Percentiles rank a stretch among this genome's conserved stretches.
Conservation (phyloP, 495 filamentous ascomycete genomes). For the Talaromyces adpressus region DNA sequence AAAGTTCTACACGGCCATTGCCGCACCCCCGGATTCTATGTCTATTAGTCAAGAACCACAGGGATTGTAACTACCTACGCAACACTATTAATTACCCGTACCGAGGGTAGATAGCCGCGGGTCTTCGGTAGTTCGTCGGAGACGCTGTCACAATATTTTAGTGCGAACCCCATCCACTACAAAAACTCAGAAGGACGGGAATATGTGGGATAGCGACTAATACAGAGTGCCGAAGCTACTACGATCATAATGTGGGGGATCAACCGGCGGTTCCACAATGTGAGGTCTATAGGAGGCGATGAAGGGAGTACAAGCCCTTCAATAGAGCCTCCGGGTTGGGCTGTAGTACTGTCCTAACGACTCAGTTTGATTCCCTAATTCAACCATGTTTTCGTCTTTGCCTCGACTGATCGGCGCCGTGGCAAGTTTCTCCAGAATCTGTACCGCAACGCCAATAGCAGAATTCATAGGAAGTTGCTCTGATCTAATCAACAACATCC, state of each 20-base stretch:
- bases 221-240: too few species aligned
- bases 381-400: not conserved
- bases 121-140: not conserved
- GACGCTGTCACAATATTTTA: not conserved
- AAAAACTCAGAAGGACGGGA: not conserved
- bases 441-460: not conserved
- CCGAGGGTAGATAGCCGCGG: too few species aligned
- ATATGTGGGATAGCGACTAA: too few species aligned
- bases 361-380: not conserved
- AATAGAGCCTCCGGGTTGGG: not conserved
- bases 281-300: too few species aligned
- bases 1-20: too few species aligned
- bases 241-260: too few species aligned
- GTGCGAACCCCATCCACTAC: not conserved
- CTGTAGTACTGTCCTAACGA: not conserved
- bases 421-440: not conserved
- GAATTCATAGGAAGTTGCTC: not conserved
- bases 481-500: conserved; percentile 10
- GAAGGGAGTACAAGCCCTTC: too few species aligned
- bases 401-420: not conserved
- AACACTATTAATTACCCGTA: too few species aligned
- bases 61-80: too few species aligned
- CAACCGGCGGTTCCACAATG: too few species aligned
- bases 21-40: too few species aligned
- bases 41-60: too few species aligned